These are phyloP conservation scores for Gossypium laxum DNA, from an alignment of 441 rosid genomes.

Conservation along the genomic window DNA sequence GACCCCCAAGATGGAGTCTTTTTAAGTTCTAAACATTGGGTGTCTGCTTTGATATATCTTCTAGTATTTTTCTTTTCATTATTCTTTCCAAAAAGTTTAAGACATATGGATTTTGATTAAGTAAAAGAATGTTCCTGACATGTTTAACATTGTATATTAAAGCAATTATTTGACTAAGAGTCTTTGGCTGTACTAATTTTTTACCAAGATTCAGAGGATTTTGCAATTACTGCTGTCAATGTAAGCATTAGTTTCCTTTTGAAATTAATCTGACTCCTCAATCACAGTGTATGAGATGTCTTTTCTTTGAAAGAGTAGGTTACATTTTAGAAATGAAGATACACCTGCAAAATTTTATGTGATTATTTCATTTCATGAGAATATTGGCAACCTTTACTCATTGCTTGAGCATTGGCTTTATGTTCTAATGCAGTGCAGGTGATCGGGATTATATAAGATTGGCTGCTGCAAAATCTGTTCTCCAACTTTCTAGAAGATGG, in stretches of 20 bases:
- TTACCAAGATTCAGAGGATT: neutral
- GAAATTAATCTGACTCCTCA: neutral
- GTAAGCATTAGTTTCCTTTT: neutral
- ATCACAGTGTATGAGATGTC: neutral
- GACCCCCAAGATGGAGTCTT: neutral
- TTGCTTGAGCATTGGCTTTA: constrained; percentile 5
- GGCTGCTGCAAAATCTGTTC: constrained; percentile 83
- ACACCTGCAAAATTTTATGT: neutral
- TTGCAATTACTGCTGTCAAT: neutral
- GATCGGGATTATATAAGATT: constrained; percentile 47
- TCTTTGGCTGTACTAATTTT: neutral
- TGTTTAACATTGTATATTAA: neutral
- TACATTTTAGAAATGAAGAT: neutral
- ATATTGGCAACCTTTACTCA: neutral
- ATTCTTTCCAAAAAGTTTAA: neutral
- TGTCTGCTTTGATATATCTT: neutral
- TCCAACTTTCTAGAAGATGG: constrained; percentile 81
- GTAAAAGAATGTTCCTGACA: neutral
- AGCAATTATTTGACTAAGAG: neutral
- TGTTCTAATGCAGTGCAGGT: constrained; percentile 41
- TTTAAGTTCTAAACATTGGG: neutral
- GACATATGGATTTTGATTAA: neutral
- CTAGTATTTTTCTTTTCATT: neutral
- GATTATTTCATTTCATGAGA: neutral
- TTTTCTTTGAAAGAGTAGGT: constrained; percentile 4